phyloP scores from a whole-genome alignment of 2,329 filamentous ascomycete genomes.

The Diplodia seriata region DNA sequence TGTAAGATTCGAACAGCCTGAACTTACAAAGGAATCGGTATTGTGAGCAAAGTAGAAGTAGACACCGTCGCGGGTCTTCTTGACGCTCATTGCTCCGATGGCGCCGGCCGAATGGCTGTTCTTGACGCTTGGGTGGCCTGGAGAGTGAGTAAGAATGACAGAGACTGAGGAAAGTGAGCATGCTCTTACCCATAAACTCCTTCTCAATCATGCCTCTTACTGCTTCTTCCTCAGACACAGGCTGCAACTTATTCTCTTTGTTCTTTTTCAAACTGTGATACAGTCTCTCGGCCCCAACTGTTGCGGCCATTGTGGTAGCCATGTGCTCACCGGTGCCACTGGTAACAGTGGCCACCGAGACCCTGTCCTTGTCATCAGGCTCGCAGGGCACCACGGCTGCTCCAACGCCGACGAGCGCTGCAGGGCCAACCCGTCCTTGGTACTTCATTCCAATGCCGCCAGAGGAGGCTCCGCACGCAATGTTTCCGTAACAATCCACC shows the following conservation, averaged over 20 bases:
- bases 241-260: slow-evolving; percentile 63
- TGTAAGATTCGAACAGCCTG: neutral
- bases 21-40: slow-evolving; percentile 75
- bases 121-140: slow-evolving; percentile 78
- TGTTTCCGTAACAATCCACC: slow-evolving; percentile 82
- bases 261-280: slow-evolving; percentile 72
- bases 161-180: neutral
- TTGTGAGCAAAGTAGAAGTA: slow-evolving; percentile 96
- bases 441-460: slow-evolving; percentile 99
- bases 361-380: slow-evolving; percentile 70
- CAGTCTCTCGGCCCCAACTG: slow-evolving; percentile 83
- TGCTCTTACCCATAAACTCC: slow-evolving; percentile 80
- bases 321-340: slow-evolving; percentile 98
- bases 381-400: slow-evolving; percentile 85
- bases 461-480: slow-evolving; percentile 94
- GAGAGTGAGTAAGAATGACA: slow-evolving; percentile 18
- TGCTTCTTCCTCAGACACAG: slow-evolving; percentile 77
- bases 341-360: slow-evolving; percentile 81
- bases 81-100: slow-evolving; percentile 89
- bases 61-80: slow-evolving; percentile 77
- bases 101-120: slow-evolving; percentile 82
- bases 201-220: slow-evolving; percentile 78
- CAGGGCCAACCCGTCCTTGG: slow-evolving; percentile 86
- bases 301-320: slow-evolving; percentile 91
- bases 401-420: slow-evolving; percentile 89